These are phyloP conservation scores for Spencermartinsiella ligniputridi DNA, from an alignment of 1,139 yeast species.

Conservation along the genomic window DNA sequence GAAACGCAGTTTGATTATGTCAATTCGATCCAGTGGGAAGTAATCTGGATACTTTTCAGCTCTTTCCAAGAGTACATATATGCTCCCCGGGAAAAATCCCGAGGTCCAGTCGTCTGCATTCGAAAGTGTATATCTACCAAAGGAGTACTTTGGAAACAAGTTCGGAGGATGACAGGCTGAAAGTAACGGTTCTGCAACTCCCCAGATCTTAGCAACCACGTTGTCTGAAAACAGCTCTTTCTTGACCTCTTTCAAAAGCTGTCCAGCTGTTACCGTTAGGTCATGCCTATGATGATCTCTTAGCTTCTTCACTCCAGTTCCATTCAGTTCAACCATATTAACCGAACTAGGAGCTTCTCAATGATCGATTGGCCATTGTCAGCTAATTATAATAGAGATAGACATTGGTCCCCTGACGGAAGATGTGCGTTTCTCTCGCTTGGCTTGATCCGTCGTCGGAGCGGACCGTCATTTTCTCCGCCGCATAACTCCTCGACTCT, in stretches of 20 bases:
- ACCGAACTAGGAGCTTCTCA: no score
- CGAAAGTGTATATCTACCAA: slow-evolving; percentile 13
- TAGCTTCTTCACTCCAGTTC: no score
- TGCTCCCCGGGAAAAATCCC: slow-evolving; percentile 32
- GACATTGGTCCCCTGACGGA: no score
- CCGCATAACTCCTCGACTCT: no score
- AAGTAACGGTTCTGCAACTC: slow-evolving; percentile 7
- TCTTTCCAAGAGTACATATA: slow-evolving; percentile 27
- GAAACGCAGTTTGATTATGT: slow-evolving; percentile 20
- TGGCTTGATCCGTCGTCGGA: no score
- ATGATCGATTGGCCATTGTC: no score
- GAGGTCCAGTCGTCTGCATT: slow-evolving; percentile 29
- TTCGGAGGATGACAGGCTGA: slow-evolving; percentile 4
- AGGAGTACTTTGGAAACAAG: not conserved
- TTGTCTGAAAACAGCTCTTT: slow-evolving; percentile 3
- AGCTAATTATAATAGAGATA: no score
- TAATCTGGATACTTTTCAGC: slow-evolving; percentile 6
- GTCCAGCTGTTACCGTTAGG: no score
- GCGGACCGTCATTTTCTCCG: no score
- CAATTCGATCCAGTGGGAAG: slow-evolving; percentile 11
- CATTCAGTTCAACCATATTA: no score
- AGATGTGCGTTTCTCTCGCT: no score
- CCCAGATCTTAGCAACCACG: slow-evolving; percentile 10
- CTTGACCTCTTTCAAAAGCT: slow-evolving; percentile 2
- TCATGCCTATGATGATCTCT: no score